phyloP scores from a whole-genome alignment of 2,329 filamentous ascomycete species.

The Trichoderma sp. region DNA sequence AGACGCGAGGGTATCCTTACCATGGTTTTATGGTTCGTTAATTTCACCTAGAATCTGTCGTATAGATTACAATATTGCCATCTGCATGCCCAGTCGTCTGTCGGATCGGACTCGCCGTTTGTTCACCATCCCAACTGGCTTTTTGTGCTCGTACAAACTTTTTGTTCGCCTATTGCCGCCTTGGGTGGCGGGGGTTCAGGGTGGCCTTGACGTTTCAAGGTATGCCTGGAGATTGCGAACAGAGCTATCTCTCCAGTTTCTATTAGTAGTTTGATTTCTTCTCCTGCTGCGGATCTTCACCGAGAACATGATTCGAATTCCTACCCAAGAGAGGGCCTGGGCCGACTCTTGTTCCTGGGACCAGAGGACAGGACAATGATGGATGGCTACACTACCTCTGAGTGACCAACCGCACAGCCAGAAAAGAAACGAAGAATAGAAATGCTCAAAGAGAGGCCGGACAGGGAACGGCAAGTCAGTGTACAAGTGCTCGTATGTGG shows the following conservation, averaged over 20 bases:
- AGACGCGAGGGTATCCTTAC: background rate
- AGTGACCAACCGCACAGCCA: background rate
- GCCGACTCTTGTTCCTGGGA: background rate
- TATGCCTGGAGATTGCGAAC: background rate
- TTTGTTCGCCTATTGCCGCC: background rate
- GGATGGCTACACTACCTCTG: background rate
- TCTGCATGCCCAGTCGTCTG: background rate
- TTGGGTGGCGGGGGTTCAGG: background rate
- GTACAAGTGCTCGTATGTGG: background rate
- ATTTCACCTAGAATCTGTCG: background rate
- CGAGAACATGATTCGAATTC: background rate
- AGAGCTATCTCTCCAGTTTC: background rate
- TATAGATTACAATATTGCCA: background rate
- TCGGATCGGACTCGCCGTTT: slow-evolving; percentile 16
- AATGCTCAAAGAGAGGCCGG: background rate
- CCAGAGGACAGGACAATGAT: background rate
- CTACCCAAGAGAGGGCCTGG: background rate
- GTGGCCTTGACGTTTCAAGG: background rate
- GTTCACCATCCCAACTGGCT: background rate
- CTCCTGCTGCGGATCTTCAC: background rate
- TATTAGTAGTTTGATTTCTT: background rate
- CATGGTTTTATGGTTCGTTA: background rate
- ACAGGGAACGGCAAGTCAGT: background rate
- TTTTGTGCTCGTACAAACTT: background rate
- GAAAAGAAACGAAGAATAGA: background rate